Evolutionary conservation across 169 alveolate genomes (phyloP).

Genomic region (Plasmodium blacklocki): DNA sequence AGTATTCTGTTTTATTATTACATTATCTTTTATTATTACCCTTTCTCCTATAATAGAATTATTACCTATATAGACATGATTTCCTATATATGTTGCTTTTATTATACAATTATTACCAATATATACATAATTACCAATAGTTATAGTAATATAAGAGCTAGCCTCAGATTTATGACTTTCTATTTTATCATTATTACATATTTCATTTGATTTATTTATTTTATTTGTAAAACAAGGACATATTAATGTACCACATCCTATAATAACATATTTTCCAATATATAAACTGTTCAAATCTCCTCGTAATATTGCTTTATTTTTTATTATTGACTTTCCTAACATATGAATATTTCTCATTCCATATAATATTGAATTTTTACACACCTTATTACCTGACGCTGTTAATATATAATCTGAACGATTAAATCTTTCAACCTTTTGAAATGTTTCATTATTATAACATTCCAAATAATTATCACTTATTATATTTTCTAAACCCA

Average conservation of each 20-base stretch:
- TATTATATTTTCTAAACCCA: constrained; percentile 26
- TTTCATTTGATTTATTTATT: too few relatives aligned
- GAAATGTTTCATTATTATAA: constrained; percentile 54
- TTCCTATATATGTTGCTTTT: constrained; percentile 87
- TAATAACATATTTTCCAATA: constrained; percentile 84
- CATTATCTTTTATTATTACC: constrained; percentile 85
- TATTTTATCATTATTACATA: constrained; percentile 12
- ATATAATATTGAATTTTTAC: constrained; percentile 56
- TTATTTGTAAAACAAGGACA: constrained; percentile 85
- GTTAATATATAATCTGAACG: constrained; percentile 58
- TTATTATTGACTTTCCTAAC: constrained; percentile 86
- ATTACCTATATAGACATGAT: constrained; percentile 89
- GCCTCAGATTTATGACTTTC: constrained; percentile 21
- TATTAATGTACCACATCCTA: constrained; percentile 85
- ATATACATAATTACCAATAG: constrained; percentile 87
- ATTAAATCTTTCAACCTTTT: constrained; percentile 18
- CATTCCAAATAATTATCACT: constrained; percentile 60
- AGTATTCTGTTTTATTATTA: constrained; percentile 85
- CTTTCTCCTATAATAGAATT: constrained; percentile 89
- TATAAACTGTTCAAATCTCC: constrained; percentile 87
- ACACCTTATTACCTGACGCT: constrained; percentile 73
- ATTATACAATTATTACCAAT: constrained; percentile 87
- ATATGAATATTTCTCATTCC: constrained; percentile 87
- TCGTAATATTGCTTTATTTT: constrained; percentile 84
- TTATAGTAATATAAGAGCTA: constrained; percentile 78